These are phyloP conservation scores for Sarcocystis neurona DNA, from an alignment of 169 alveolate genomes.

Conservation along the genomic window DNA sequence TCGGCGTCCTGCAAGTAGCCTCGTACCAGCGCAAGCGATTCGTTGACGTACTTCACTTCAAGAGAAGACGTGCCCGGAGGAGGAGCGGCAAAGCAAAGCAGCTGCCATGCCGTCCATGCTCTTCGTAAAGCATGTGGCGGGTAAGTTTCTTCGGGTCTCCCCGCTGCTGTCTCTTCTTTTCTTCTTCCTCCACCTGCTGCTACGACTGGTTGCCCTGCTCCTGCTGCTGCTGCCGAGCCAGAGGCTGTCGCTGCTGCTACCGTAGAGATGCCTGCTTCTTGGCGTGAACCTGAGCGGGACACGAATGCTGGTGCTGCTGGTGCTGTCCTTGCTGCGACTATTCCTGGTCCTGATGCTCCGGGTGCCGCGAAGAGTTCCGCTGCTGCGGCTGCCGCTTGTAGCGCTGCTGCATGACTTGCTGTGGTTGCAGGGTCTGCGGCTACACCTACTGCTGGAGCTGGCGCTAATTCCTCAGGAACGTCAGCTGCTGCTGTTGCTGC, in stretches of 20 bases:
- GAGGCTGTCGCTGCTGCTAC: not conserved
- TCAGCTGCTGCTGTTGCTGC: no score
- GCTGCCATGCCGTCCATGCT: not conserved
- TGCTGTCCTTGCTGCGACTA: not conserved
- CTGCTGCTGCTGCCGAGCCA: not conserved
- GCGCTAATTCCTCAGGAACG: no score
- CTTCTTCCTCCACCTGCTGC: not conserved
- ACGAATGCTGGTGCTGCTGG: not conserved
- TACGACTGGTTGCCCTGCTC: not conserved
- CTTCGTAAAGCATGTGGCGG: not conserved
- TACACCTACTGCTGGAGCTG: no score
- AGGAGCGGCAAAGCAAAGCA: conserved; percentile 10
- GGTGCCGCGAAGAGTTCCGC: no score
- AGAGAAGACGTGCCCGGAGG: conserved; percentile 32
- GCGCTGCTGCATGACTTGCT: no score
- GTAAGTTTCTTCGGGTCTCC: not conserved
- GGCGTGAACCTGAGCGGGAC: not conserved
- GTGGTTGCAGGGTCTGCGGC: no score
- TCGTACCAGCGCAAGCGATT: no score
- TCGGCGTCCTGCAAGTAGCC: no score
- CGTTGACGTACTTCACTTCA: not conserved
- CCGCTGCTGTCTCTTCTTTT: not conserved
- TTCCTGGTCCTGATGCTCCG: not conserved
- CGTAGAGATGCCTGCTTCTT: not conserved
- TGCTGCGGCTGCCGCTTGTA: no score